phyloP scores from a whole-genome alignment of 2,329 filamentous ascomycete genomes.

The Berkeleyomyces rouxiae region DNA sequence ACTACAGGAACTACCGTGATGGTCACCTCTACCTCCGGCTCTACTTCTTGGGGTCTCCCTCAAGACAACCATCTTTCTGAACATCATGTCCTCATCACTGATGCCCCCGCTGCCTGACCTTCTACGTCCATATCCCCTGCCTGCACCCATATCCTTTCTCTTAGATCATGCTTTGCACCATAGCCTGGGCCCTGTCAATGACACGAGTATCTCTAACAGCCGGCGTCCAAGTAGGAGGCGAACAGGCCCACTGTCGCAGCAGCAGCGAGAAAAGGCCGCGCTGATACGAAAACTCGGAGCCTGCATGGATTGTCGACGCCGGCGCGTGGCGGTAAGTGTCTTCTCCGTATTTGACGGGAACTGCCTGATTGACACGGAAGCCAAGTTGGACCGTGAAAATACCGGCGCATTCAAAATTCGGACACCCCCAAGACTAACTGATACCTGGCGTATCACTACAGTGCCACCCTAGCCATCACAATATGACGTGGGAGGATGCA shows the following conservation, averaged over 20 bases:
- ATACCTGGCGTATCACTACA: constrained; percentile 17
- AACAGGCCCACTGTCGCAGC: constrained; percentile 40
- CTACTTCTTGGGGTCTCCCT: neutral
- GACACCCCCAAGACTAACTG: neutral
- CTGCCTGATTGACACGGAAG: neutral
- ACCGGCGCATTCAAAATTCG: neutral
- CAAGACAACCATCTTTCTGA: neutral
- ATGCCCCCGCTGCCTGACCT: neutral
- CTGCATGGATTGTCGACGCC: constrained; percentile 37
- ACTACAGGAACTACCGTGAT: neutral
- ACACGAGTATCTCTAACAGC: constrained; percentile 36
- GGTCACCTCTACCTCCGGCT: neutral
- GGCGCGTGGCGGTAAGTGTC: constrained; percentile 40
- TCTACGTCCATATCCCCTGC: neutral
- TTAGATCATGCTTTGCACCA: constrained; percentile 27
- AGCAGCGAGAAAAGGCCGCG: constrained; percentile 42
- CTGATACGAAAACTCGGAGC: constrained; percentile 43
- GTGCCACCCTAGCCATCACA: constrained; percentile 44
- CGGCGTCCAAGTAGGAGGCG: constrained; percentile 40
- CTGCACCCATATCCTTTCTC: constrained; percentile 29
- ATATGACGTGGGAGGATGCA: constrained; percentile 44
- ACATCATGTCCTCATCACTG: neutral
- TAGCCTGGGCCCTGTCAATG: constrained; percentile 29
- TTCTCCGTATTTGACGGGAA: neutral
- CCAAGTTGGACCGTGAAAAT: neutral